Conservation (phyloP, 2,329 filamentous ascomycete species). For the Claviceps fusiformis region DNA sequence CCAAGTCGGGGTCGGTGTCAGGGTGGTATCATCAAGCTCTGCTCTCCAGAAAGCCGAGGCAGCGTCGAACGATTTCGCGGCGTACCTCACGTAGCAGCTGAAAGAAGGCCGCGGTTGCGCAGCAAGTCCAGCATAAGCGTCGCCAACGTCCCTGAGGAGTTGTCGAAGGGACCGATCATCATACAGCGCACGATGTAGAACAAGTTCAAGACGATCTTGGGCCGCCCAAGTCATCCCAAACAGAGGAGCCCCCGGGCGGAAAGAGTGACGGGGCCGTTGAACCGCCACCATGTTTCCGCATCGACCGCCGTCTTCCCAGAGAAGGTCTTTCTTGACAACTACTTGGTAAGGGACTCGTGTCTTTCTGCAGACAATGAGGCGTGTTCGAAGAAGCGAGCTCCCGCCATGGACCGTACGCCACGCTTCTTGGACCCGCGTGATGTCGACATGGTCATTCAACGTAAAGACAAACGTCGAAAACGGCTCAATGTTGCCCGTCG, state of each 20-base stretch:
- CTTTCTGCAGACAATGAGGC: not conserved
- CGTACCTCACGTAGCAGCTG: not conserved
- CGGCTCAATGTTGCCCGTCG: not conserved
- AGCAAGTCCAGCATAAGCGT: not conserved
- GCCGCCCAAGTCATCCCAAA: not conserved
- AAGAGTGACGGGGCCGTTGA: not conserved
- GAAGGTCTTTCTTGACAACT: not conserved
- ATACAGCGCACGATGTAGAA: not conserved
- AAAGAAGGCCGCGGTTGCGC: not conserved
- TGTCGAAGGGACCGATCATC: not conserved
- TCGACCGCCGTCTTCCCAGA: not conserved
- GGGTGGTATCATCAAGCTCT: too few species aligned
- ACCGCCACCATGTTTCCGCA: not conserved
- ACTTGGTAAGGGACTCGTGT: not conserved
- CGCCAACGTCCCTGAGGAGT: not conserved
- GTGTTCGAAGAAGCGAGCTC: not conserved
- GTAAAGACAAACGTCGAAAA: not conserved
- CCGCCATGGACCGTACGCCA: not conserved
- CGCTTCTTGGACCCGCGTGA: not conserved
- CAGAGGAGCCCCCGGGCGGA: not conserved
- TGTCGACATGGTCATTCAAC: not conserved
- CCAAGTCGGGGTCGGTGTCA: too few species aligned
- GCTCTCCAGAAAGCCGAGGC: too few species aligned
- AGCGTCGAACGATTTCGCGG: too few species aligned
- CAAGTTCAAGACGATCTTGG: not conserved